Evolutionary conservation across 352 stramenopile species (phyloP), one percentile per base, ranked within the genome.

Genomic region (Albugo laibachii): DNA sequence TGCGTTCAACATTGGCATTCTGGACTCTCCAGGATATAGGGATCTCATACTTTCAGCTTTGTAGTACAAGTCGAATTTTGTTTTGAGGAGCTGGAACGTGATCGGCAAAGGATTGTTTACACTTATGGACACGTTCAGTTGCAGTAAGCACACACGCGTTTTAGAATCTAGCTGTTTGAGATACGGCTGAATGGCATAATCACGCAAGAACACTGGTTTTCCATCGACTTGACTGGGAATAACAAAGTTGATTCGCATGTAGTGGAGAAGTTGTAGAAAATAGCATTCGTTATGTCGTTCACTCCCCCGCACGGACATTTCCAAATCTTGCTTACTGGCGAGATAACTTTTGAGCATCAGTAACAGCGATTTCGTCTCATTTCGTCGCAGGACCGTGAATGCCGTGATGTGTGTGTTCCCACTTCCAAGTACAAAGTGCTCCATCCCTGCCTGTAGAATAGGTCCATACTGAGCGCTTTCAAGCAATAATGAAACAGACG

Each of bases 71-170:
- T 89, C 66, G 14, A 86, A 69, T 46, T 80, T 58, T 13, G 86
- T 60, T 12, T 59, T 57, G 36, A 71, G 80, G 13, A 89, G 66
- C 44, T 82, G 61, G 27, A 89, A 78, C 37, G 68, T 57, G 48
- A 89, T 81, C 31, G 77, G 77, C 31, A 89, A 54, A 15, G 77
- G 77, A 54, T 89, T 87, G 64, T 85, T 66, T 47, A 87, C 65
- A 36, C 59, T 68, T 39, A 89, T 66, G n/a, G 52, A 53, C 39
- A 89, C 72, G 45, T 77, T 64, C 10, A 89, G 48, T 39, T 80
- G 59, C 40, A 89, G 46, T 24, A 83, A 55, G 53, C 77, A 89
- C 51, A 66, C 78, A 50, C 57, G 69, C 12, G 60, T 80, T 42
- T 65, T 81, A 4, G 69, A 86, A 53, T 87, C 66, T 14, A 89